Evolutionary conservation across 2,329 filamentous ascomycete species (phyloP), one percentile per base, ranked within the genome.

Genomic region (Neocucurbitaria cava): DNA sequence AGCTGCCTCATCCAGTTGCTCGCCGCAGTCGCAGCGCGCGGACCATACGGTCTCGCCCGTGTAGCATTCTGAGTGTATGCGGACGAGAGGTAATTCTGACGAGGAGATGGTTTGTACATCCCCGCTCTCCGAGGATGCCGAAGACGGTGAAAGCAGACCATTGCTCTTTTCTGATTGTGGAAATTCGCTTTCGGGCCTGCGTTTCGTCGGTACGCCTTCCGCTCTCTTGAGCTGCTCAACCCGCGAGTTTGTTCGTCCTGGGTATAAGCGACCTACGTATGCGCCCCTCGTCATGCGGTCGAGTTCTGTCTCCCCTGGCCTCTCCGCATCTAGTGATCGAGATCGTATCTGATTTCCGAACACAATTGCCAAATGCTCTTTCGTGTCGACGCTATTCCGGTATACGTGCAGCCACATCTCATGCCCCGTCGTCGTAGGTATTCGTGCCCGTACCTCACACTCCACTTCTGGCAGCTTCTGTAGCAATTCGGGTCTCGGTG

Each of bases 11-110:
- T 99, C 95, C 2, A 99, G 84, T 75, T 99, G 95, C 78, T 99
- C 95, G 52, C 95, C 95, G 75, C 95, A 99, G 78, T 99, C 95
- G 79, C 95, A 99, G 24, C 95, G 88, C 31, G 95, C 94, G 7
- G 93, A 97, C 95, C 95, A 98, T 1, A 96, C 95, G 0, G 95
- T 99, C 81, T 99, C 95, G 54, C 95, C 95, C 0, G 95, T 99
- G 77, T 99, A 99, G 79, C 95, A 99, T 77, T 99, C 95, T 3
- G 91, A 96, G 76, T 99, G 95, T 71, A 99, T 99, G 52, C 95
- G 86, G 42, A 99, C 94, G 35, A 99, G 81, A 0, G 95, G 91
- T 1, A 89, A 77, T 11, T 76, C 72, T 3, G 71, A 64, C 4
- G 73, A 69, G 0, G 68, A 57, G 7, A 71, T 61, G 17, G 66